Conservation (phyloP, 805 yeast genomes). For the Kodamaea hsintzibuensis region DNA sequence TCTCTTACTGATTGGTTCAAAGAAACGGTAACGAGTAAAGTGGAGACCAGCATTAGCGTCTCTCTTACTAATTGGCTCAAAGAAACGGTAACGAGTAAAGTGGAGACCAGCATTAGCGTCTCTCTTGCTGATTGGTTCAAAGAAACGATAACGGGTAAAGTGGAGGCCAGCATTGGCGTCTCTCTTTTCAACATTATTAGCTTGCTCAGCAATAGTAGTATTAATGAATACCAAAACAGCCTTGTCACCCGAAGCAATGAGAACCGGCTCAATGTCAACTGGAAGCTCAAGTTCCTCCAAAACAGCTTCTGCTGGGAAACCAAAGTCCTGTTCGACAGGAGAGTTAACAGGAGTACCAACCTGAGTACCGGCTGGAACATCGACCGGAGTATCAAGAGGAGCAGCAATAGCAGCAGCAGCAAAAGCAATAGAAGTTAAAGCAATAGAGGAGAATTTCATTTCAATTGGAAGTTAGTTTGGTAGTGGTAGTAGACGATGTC, state of each 20-base stretch:
- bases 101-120: slow-evolving; percentile 8
- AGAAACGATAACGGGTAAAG: slow-evolving; percentile 9
- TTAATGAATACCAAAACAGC: slow-evolving; percentile 14
- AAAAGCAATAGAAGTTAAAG: slow-evolving; percentile 8
- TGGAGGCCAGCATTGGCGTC: slow-evolving; percentile 10
- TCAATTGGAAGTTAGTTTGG: not conserved
- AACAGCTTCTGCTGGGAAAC: slow-evolving; percentile 17
- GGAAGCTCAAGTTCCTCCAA: slow-evolving; percentile 9
- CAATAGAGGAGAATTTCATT: slow-evolving; percentile 15
- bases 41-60: not conserved
- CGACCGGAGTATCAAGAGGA: slow-evolving; percentile 6
- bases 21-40: not conserved
- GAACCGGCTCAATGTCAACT: slow-evolving; percentile 13
- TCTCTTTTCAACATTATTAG: not conserved
- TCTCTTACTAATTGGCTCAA: not conserved
- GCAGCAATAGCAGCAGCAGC: slow-evolving; percentile 10
- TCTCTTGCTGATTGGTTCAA: slow-evolving; percentile 15
- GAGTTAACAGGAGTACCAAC: not conserved
- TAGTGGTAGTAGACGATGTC: not conserved
- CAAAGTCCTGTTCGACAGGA: slow-evolving; percentile 4
- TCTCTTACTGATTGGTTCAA: not conserved
- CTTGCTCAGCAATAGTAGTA: slow-evolving; percentile 13
- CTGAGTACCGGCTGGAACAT: slow-evolving; percentile 3
- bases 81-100: not conserved
- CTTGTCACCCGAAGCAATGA: slow-evolving; percentile 13